Evolutionary conservation across 441 rosid species (phyloP), one percentile per base, ranked within the genome.

Genomic region (Aquilaria agallochum): DNA sequence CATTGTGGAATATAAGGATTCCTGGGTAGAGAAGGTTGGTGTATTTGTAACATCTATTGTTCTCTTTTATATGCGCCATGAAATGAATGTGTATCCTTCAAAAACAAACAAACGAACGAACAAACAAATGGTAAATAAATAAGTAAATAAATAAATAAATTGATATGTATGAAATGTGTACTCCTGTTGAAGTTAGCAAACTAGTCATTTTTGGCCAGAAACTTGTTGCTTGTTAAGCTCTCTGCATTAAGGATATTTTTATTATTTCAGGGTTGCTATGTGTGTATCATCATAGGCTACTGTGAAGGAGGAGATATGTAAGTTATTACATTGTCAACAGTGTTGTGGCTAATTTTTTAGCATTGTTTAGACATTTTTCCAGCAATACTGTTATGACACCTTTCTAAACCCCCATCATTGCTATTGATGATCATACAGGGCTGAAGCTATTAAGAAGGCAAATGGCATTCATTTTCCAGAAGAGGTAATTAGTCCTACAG

Each of bases 261-360:
- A 55, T 52, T 55, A 65, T 63, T 55, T 49, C 79, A 92, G 98
- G 96, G 92, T 63, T 92, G 95, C 82, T 89, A 84, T 70, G 95
- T 89, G 44, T 92, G 98, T 82, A 89, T 92, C 44, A 73, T 92
- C 63, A 80, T 92, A 68, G 93, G 95, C 51, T 92, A 81, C 34
- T 92, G 96, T 50, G 89, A 89, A 78, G 96, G 95, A 58, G 93
- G 96, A 64, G 98, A 92, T 68, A 84, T 92, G 98, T 89, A 75
- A 76, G 85, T 77, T 58, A 44, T 54, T 36, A 8, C 7, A 36
- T 36, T 5, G 5, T 36, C 36, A 55, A 66, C 31, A 31, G 49
- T 52, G 42, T 56, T 62, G 34, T 45, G 7, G 52, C 14, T 60
- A 9, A 42, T 9, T 58, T 56, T 59, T 49, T 34, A 30, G 59